Percentiles rank a stretch among this genome's conserved stretches.
These are phyloP conservation scores for Aspergillus arachidicola DNA, from an alignment of 2,329 filamentous ascomycete species.

Conservation along the genomic window DNA sequence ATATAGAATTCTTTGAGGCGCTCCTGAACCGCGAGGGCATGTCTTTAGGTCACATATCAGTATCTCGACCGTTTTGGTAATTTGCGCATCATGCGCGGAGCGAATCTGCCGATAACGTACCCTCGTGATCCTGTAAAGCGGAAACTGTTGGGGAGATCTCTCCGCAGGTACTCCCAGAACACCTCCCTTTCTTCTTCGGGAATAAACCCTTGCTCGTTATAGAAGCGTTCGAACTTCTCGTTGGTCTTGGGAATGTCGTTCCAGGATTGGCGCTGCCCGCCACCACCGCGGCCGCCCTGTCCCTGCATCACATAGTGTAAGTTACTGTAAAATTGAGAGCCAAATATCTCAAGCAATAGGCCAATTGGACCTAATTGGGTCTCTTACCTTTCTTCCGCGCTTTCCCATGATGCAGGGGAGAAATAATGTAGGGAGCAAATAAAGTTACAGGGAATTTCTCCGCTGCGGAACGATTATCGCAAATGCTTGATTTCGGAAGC, in stretches of 20 bases:
- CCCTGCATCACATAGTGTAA: slow-evolving; percentile 31
- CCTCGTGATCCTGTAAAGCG: slow-evolving; percentile 95
- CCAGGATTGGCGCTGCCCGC: slow-evolving; percentile 50
- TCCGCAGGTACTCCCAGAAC: slow-evolving; percentile 82
- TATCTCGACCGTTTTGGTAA: not conserved
- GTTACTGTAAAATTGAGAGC: not conserved
- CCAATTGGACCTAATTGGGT: not conserved
- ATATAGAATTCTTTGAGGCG: slow-evolving; percentile 87
- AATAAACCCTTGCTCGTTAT: slow-evolving; percentile 75
- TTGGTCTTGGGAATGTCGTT: slow-evolving; percentile 75
- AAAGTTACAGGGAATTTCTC: slow-evolving; percentile 9
- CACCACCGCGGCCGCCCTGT: slow-evolving; percentile 42
- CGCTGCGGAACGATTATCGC: slow-evolving; percentile 6
- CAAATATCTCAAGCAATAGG: not conserved
- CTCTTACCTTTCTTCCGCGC: slow-evolving; percentile 34
- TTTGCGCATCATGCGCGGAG: slow-evolving; percentile 7
- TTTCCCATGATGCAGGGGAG: slow-evolving; percentile 31
- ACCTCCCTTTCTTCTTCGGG: slow-evolving; percentile 74
- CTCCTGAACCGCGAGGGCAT: slow-evolving; percentile 89
- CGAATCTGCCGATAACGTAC: slow-evolving; percentile 48
- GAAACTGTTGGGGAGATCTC: slow-evolving; percentile 94
- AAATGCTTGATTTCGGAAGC: not conserved
- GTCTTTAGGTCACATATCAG: slow-evolving; percentile 53
- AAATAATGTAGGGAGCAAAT: not conserved
- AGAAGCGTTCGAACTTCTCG: slow-evolving; percentile 82